A percentile compares a stretch with the other conserved stretches of the same genome.
phyloP scores from a whole-genome alignment of 306 rosid genomes.

The Benincasa hispida region DNA sequence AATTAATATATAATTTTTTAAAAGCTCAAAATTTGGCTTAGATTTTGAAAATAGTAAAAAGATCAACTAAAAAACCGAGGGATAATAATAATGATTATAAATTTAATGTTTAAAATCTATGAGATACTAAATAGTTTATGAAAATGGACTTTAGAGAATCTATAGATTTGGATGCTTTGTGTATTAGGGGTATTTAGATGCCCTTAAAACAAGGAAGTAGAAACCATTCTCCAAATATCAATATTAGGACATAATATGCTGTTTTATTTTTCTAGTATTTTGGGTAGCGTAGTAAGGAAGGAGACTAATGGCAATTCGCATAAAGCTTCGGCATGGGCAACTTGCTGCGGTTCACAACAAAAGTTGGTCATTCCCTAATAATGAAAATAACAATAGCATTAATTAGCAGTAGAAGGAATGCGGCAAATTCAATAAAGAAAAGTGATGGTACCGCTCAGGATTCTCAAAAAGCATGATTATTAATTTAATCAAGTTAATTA shows the following conservation, averaged over 20 bases:
- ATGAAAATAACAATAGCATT: neutral
- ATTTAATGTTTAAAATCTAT: too few relatives aligned
- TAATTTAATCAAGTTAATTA: neutral
- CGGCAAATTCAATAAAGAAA: neutral
- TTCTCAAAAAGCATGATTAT: neutral
- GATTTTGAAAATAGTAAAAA: too few relatives aligned
- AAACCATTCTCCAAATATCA: neutral
- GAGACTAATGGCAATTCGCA: neutral
- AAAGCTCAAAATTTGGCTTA: too few relatives aligned
- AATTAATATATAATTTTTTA: too few relatives aligned
- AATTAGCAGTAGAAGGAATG: neutral
- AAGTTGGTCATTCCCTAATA: neutral
- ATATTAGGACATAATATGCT: neutral
- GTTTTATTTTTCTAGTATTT: neutral
- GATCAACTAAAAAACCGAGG: too few relatives aligned
- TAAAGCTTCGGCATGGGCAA: neutral
- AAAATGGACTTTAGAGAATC: too few relatives aligned
- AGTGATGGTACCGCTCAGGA: neutral
- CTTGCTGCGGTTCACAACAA: constrained; percentile 5
- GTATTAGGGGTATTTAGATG: neutral
- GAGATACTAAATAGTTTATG: too few relatives aligned
- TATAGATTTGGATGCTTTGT: neutral
- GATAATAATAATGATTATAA: too few relatives aligned
- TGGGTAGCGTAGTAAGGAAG: neutral
- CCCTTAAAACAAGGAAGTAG: neutral